Conservation (phyloP, 164 flowering plant genomes). For the Chimonanthus salicifolius region DNA sequence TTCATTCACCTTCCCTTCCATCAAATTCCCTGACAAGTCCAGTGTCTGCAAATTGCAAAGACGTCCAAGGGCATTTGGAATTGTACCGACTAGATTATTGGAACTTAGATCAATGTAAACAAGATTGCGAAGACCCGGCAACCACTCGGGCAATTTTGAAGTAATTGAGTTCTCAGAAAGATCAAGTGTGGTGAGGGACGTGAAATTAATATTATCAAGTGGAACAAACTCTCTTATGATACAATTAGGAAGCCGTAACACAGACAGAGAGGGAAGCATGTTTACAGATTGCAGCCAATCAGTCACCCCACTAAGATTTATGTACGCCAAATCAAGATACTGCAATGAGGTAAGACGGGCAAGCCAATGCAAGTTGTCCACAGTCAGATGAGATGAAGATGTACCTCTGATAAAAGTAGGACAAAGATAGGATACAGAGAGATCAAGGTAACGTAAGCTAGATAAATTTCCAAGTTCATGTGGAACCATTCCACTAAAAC, state of each 20-base stretch:
- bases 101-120: neutral
- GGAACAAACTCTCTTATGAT: neutral
- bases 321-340: neutral
- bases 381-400: neutral
- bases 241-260: neutral
- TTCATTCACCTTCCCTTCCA: neutral
- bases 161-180: neutral
- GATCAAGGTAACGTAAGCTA: neutral
- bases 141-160: neutral
- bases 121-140: neutral
- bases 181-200: conserved; percentile 1
- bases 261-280: neutral
- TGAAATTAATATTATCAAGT: neutral
- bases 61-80: neutral
- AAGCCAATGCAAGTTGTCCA: neutral
- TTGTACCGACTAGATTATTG: neutral
- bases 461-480: conserved; percentile 10
- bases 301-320: neutral
- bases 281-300: neutral
- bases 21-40: neutral
- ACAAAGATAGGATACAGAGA: neutral
- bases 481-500: conserved; percentile 1
- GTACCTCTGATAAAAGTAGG: neutral
- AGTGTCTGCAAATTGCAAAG: neutral
- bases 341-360: neutral